Evolutionary conservation across 2,329 filamentous ascomycete genomes (phyloP).

Genomic region (Helicocarpus griseus): DNA sequence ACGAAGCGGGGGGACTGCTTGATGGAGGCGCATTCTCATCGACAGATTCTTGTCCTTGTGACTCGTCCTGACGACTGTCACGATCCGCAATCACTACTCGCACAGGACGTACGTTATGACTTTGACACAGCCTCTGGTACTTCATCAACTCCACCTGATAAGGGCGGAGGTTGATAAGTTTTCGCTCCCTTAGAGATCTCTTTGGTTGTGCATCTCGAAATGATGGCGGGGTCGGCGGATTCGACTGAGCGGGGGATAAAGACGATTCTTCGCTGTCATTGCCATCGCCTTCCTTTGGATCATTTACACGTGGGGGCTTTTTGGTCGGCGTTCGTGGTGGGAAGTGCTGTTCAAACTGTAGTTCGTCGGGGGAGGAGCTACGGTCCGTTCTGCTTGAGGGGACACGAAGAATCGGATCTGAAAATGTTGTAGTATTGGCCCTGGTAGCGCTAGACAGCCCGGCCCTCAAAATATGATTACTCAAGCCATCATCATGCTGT

Average conservation of each 20-base stretch:
- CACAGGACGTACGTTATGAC: slow-evolving; percentile 35
- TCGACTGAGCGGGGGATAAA: slow-evolving; percentile 28
- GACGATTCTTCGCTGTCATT: slow-evolving; percentile 19
- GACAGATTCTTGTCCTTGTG: slow-evolving; percentile 24
- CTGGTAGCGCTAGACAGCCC: neutral
- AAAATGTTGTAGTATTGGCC: neutral
- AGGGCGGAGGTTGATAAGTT: slow-evolving; percentile 40
- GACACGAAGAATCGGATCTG: neutral
- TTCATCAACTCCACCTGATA: slow-evolving; percentile 38
- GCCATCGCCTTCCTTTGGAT: neutral
- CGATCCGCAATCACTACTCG: slow-evolving; percentile 19
- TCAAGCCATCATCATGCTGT: neutral
- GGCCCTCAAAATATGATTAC: neutral
- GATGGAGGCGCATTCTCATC: slow-evolving; percentile 24
- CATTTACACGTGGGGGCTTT: neutral
- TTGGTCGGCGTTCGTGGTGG: slow-evolving; percentile 6
- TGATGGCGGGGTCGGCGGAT: slow-evolving; percentile 15
- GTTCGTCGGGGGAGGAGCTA: slow-evolving; percentile 26
- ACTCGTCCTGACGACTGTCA: slow-evolving; percentile 16
- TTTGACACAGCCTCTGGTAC: slow-evolving; percentile 32
- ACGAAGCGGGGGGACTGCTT: slow-evolving; percentile 23
- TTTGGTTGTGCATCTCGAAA: slow-evolving; percentile 12
- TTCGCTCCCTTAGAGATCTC: slow-evolving; percentile 34
- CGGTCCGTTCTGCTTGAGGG: neutral
- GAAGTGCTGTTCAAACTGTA: slow-evolving; percentile 22